Conservation (phyloP, 345 rosid genomes). For the Linum usitatissimum region DNA sequence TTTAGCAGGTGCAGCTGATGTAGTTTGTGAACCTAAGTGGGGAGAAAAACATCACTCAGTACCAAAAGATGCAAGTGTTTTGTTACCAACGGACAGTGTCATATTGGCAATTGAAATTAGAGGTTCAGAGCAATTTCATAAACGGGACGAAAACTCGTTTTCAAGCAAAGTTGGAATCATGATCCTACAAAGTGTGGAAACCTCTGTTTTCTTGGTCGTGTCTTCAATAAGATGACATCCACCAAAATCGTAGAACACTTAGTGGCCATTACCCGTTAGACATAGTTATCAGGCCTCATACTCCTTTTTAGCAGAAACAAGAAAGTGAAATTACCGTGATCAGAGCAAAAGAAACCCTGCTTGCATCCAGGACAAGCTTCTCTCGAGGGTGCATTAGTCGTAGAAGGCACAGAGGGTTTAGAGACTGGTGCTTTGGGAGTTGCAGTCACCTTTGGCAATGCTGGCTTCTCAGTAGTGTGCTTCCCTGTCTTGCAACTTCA, state of each 20-base stretch:
- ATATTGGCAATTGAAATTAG: too few species aligned
- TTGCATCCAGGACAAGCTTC: slow-evolving; percentile 72
- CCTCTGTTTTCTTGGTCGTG: background rate
- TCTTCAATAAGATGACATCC: background rate
- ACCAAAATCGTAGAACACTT: background rate
- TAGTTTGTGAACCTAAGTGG: slow-evolving; percentile 50
- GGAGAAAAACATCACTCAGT: slow-evolving; percentile 10
- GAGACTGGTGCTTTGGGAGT: slow-evolving; percentile 27
- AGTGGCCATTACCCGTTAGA: background rate
- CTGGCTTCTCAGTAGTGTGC: slow-evolving; percentile 89
- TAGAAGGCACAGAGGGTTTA: slow-evolving; percentile 25
- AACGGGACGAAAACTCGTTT: too few species aligned
- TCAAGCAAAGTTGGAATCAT: too few species aligned
- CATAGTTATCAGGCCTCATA: background rate
- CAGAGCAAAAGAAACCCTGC: slow-evolving; percentile 97
- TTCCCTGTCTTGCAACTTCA: slow-evolving; percentile 89
- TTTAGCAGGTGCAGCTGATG: slow-evolving; percentile 27
- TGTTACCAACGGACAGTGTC: too few species aligned
- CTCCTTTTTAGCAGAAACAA: background rate
- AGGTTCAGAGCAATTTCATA: too few species aligned
- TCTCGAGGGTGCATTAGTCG: slow-evolving; percentile 32
- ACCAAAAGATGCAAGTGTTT: background rate
- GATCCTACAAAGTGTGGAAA: background rate
- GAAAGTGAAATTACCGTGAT: slow-evolving; percentile 48
- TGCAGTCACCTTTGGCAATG: slow-evolving; percentile 33